Evolutionary conservation across 2,329 filamentous ascomycete species (phyloP), one percentile per base, ranked within the genome.

Genomic region (Aspergillus jensenii): DNA sequence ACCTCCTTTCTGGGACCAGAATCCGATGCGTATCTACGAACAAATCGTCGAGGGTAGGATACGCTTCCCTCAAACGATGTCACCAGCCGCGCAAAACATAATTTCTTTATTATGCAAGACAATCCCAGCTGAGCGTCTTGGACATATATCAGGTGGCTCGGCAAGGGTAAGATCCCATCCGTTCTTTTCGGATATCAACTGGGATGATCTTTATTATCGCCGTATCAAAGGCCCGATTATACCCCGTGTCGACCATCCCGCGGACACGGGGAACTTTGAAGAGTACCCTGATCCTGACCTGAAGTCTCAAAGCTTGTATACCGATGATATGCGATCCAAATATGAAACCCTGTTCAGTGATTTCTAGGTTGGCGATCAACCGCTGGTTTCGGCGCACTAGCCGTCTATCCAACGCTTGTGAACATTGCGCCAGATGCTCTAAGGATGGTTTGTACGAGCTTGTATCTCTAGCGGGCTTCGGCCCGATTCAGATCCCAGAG

Each of bases 11-110:
- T 88, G 86, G 85, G 85, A 88, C 68, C 83, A 86, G 59, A 87
- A 87, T 63, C 85, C 85, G 3, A 87, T 88, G 83, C 86, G 86
- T 60, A 87, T 88, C 61, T 88, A 88, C 69, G 85, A 88, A 71
- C 85, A 85, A 68, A 88, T 88, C 62, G 84, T 88, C 14, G 82
- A 86, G 71, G 86, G 85, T 58, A 82, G 79, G 59, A 73, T 88
- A 41, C 83, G 84, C 58, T 88, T 84, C 67, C 86, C 86, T 7
- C 78, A 78, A 8, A 80, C 81, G 61, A 85, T 87, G 81, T 80
- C 82, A 1, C 67, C 79, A 3, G 79, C 84, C 25, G 85, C 86
- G 3, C 82, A 84, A 60, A 82, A 86, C 66, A 81, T 88, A 49
- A 85, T 88, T 65, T 80, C 80, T 6, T 78, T 81, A 21, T 79